Evolutionary conservation across 2,329 filamentous ascomycete species (phyloP).

Genomic region (Penicillium sp.): DNA sequence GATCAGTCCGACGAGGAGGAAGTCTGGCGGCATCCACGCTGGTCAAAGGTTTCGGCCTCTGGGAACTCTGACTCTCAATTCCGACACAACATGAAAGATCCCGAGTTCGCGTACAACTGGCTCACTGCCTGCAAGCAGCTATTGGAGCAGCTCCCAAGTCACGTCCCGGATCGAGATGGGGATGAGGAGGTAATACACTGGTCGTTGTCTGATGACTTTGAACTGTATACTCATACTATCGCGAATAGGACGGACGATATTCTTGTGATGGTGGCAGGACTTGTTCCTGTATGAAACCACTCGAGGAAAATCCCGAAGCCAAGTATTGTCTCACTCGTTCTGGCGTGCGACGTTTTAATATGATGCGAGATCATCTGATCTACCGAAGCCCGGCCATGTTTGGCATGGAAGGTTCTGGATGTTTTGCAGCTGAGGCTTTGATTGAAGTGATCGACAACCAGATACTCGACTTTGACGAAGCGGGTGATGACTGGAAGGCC

Average conservation of each 20-base stretch:
- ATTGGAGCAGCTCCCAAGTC: neutral
- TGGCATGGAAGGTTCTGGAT: neutral
- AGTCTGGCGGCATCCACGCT: too few relatives aligned
- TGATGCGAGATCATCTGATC: neutral
- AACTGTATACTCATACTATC: neutral
- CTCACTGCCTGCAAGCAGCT: neutral
- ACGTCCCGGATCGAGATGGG: neutral
- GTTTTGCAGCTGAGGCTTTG: neutral
- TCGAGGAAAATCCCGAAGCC: neutral
- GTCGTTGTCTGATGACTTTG: neutral
- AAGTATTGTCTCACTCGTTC: neutral
- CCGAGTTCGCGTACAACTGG: neutral
- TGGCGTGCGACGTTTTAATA: neutral
- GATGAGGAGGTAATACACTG: neutral
- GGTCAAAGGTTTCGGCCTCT: too few relatives aligned
- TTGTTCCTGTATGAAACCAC: neutral
- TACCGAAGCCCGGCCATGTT: neutral
- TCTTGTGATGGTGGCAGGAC: neutral
- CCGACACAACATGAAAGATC: neutral
- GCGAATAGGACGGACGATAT: neutral
- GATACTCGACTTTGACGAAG: neutral
- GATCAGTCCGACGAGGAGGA: too few relatives aligned
- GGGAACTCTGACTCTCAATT: too few relatives aligned
- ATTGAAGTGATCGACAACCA: neutral
- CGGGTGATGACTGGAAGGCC: neutral